Base-by-base conservation (phyloP, 495 filamentous ascomycete genomes). In the Penicilliopsis zonata region DNA sequence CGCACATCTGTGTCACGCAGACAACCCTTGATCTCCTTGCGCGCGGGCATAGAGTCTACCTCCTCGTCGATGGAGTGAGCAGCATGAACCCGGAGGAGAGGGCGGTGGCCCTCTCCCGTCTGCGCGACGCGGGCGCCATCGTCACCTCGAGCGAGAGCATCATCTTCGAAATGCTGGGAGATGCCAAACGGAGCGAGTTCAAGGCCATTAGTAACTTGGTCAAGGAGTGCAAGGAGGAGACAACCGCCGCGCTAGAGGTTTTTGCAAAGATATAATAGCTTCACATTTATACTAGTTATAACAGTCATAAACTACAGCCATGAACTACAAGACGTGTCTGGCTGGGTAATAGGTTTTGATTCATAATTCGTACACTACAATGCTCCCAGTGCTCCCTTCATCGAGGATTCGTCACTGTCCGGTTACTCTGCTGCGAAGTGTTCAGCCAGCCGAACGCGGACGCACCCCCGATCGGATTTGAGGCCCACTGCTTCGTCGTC, bases 401-500 rank as follows among this genome's bases (percentile, higher is more conserved):
- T 34, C 47, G 50, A 46, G 41, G 35, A 18, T 38, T 42, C 30
- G 30, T 40, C 13, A 35, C 35, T 17, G 31, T 31, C 25, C 33
- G 35, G 1, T 14, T 38, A 10, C 17, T 21, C 9, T 42, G 30
- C 24, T 46, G 41, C 8, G 44, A 34, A 18, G 60, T 46, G 43
- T 78, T 79, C 56, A 95, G 74, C 86, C 87, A 98, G n/a, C 80
- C 72, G 63, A 98, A 98, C 9, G 90, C 90, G 15, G 85, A 88
- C n/a, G 82, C 90, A 21, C 82, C 78, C 8, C 90, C 90, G 23
- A 95, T 66, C 2, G 90, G 87, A 50, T 95, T 95, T 14, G 76
- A 44, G 3, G 59, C 56, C 33, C 67, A 61, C n/a, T 57, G 52
- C 41, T 76, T 72, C 38, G 51, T 74, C 49, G 53, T 57, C 39